Evolutionary conservation across 768 basidiomycete genomes (phyloP), one percentile per base, ranked within the genome.

Genomic region (Dacryopinax spathularia): DNA sequence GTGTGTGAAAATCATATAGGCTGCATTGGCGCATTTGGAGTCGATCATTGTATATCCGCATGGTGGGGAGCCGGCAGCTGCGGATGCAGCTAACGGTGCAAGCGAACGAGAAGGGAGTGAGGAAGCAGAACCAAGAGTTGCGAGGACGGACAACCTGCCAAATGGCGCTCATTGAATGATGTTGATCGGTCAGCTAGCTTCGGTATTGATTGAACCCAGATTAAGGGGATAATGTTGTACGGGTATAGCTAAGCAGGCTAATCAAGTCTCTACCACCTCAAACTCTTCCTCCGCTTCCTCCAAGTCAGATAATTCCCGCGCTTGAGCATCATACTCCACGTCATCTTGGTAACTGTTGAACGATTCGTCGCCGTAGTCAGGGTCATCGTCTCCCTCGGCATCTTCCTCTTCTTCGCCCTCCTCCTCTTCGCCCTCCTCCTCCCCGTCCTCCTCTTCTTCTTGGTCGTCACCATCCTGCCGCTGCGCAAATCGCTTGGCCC

Each of bases 11-110:
- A 22, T 31, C 18, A 20, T 65, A 68, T 76, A 91, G 89, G 90
- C 87, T 59, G 87, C 89, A 25, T 84, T 91, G 64, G 85, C 80
- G 16, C 82, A 91, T 75, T 79, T 92, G 65, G 89, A 92, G 72
- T 87, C 85, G 61, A 88, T 92, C 76, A 87, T 90, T 63, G 74
- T 83, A 72, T 76, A 90, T 75, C 79, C 80, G 16, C 74, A 22
- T 56, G 48, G 48, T 15, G 31, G 22, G 20, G 48, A 56, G 20
- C 48, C 48, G 15, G 25, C 10, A 2, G 48, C 9, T 25, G 29
- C 20, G 48, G 6, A 25, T 56, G 29, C 5, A 10, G 29, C 31
- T 10, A 56, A 56, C 18, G 48, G 48, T 29, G 20, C 48, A 13
- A 18, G 15, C 7, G 48, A 56, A 18, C 10, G 13, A 29, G 48